Evolutionary conservation across 345 rosid species (phyloP), one percentile per base, ranked within the genome.

Genomic region (Alliaria petiolata): DNA sequence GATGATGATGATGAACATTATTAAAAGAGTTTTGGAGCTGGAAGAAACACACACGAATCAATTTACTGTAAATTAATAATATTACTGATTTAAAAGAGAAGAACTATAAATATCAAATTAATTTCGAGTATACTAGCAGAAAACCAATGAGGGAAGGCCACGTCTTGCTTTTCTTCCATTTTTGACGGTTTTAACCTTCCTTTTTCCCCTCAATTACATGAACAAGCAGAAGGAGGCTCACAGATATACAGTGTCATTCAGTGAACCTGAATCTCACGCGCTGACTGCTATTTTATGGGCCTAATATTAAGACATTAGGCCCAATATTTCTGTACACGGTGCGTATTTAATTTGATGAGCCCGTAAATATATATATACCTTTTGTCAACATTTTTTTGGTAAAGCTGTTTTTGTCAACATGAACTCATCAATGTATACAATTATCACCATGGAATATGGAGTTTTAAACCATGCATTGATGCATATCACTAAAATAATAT

Each of bases 21-120:
- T n/a, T n/a, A 22, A n/a, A 43, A 35, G 69, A 34, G 74, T 61
- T 75, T 67, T 43, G 25, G 35, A 68, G 73, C 13, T 65, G 5
- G 50, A 67, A 53, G 64, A 31, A n/a, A 33, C 31, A 13, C 56
- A 11, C 35, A 42, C 25, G 58, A 31, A 14, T n/a, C n/a, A n/a
- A n/a, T 30, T 11, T 12, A 25, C 13, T 25, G 12, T 0, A 22
- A 1, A 22, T 22, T 22, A 22, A 22, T 22, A 28, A 28, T 28
- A 7, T 11, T 20, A 59, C 22, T 62, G 6, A 19, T 62, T 62
- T 5, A 9, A 31, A 15, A 61, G 14, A 14, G n/a, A 20, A 3
- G 1, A 44, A 44, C 25, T 7, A 19, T 15, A 10, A 16, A 16
- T 31, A n/a, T 22, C 31, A 33, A 20, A 5, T 8, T 53, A 39